A percentile compares a stretch with the other conserved stretches of the same genome.
Conservation (phyloP, 768 basidiomycete species). For the Lentinus brumalis region DNA sequence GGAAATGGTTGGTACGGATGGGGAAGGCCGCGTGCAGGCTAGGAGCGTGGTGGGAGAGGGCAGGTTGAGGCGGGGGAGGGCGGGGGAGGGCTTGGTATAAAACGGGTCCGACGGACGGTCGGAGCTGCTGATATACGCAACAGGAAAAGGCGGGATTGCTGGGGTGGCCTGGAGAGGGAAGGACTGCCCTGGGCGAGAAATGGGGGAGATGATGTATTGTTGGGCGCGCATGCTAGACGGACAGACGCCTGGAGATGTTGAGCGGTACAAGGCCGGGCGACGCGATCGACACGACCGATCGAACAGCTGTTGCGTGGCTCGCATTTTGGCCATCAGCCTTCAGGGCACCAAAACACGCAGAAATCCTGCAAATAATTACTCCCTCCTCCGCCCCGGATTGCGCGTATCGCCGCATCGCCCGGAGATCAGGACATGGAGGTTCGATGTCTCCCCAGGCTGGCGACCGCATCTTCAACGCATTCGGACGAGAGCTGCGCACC, state of each 20-base stretch:
- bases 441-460: background rate
- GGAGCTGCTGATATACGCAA: slow-evolving; percentile 19
- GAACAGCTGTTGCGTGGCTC: slow-evolving; percentile 15
- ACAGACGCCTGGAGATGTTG: slow-evolving; percentile 15
- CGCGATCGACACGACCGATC: slow-evolving; percentile 19
- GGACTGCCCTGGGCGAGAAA: background rate
- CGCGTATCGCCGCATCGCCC: slow-evolving; percentile 6
- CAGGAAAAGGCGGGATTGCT: slow-evolving; percentile 11
- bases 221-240: slow-evolving; percentile 16
- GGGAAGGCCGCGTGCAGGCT: slow-evolving; percentile 3
- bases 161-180: slow-evolving; percentile 14
- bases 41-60: slow-evolving; percentile 7
- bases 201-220: slow-evolving; percentile 25
- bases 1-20: background rate
- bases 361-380: slow-evolving; percentile 8
- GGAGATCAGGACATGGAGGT: background rate
- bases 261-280: slow-evolving; percentile 15
- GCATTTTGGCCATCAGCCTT: slow-evolving; percentile 14
- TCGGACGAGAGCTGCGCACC: background rate
- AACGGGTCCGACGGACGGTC: slow-evolving; percentile 12
- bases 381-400: slow-evolving; percentile 1
- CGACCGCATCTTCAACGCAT: slow-evolving; percentile 4
- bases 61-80: slow-evolving; percentile 1
- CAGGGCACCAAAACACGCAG: slow-evolving; percentile 20
- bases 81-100: slow-evolving; percentile 15